Evolutionary conservation across 1,284 basidiomycete species (phyloP), one percentile per base, ranked within the genome.

Genomic region (Mycosarcoma mackinlayi): DNA sequence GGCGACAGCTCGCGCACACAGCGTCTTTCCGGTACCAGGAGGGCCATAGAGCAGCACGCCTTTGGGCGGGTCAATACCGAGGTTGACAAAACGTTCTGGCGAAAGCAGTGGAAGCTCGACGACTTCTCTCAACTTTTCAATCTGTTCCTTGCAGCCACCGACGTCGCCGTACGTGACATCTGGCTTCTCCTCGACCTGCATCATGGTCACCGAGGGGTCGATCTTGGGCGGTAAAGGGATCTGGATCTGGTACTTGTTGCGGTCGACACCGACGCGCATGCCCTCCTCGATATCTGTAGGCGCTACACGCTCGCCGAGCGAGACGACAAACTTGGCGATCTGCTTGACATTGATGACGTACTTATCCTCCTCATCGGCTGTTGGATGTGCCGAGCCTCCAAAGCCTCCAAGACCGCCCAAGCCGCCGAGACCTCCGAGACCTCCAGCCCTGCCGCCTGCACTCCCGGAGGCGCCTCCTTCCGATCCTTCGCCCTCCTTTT

Each of bases 271-370:
- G 48, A 99, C 96, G 47, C 96, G 90, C 96, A 99, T 99, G 39
- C 96, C 96, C 86, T 99, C 96, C 83, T 99, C 96, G 57, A 99
- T 94, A 85, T 99, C 96, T 7, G 94, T 97, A 3, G 94, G 93
- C 24, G 96, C 93, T 2, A 99, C 93, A 51, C 93, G 89, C 75
- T 98, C 96, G 21, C 94, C 94, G 13, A 99, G 86, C 9, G 94
- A 94, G 34, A 99, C 96, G 14, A 99, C 96, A 82, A 98, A 98
- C 85, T 99, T 99, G 27, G 96, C 96, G 79, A 98, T 97, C 86
- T 99, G 96, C 85, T 98, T 97, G 84, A 99, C 94, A 84, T 97
- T 97, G 85, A 99, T 98, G 76, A 99, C 93, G 84, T 99, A 98
- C 85, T 97, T 94, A 85, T 98, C 82, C 65, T 83, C 94, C 82